Evolutionary conservation across 2,329 filamentous ascomycete species (phyloP), one percentile per base, ranked within the genome.

Genomic region (Fusarium poae): DNA sequence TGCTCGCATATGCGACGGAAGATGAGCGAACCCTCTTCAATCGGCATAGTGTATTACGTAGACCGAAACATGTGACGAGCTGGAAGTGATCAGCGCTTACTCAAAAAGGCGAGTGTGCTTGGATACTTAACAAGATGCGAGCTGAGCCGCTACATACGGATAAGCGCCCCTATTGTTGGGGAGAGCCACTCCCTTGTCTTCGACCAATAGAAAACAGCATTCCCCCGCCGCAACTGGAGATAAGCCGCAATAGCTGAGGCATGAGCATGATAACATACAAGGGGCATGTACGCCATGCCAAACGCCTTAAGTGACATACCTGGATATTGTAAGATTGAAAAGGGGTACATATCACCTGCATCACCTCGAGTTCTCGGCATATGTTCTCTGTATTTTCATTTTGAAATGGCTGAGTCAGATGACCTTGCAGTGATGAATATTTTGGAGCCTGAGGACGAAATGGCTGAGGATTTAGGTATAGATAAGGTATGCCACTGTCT

Each of bases 321-420:
- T 30, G 34, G 46, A 51, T 40, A 51, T 40, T 49, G 32, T 49
- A 37, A 11, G 48, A 30, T 51, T 40, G 48, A 51, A 53, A 53
- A 53, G 29, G 50, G 37, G 6, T 29, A 21, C 39, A 53, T 25
- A 53, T 16, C 50, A 53, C 29, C 50, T 27, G 3, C 50, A 44
- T 29, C 6, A n/a, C 39, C 18, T 54, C 30, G 39, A 27, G 16
- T 54, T 44, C 21, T 54, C 39, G 16, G 8, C 39, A 44, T 18
- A 44, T 44, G 16, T 35, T 39, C 27, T 53, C 15, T 35, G 10
- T 5, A 53, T 9, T 53, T 44, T 44, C 45, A 35, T 48, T 51
- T 40, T 30, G 48, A 39, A 11, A 39, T 39, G 35, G 35, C 35
- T 20, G 48, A 51, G 25, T 27, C 25, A 27, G 9, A 27, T 27